phyloP scores from a whole-genome alignment of 192 early-diverging fungal genomes.

The Coemansia nantahalensis region DNA sequence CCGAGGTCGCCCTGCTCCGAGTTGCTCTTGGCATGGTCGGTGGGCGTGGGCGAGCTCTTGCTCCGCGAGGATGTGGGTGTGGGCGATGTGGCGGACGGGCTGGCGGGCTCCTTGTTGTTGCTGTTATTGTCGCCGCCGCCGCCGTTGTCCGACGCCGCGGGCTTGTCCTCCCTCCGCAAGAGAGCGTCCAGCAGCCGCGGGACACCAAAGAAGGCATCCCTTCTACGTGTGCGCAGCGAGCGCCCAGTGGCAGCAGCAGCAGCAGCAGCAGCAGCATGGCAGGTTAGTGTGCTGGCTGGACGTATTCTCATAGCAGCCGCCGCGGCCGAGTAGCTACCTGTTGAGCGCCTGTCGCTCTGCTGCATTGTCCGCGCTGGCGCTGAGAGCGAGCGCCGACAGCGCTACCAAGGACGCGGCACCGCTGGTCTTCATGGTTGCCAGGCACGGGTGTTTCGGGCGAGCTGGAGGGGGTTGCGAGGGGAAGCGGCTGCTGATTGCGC shows the following conservation, averaged over 20 bases:
- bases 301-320: too few relatives aligned
- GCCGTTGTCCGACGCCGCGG: not conserved
- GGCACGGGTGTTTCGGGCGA: too few relatives aligned
- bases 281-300: too few relatives aligned
- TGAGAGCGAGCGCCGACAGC: constrained; percentile 3
- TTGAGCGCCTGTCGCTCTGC: not conserved
- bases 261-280: too few relatives aligned
- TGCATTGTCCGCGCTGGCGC: not conserved
- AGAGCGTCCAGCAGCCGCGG: constrained; percentile 1
- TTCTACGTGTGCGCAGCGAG: not conserved
- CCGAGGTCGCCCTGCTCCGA: too few relatives aligned
- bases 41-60: not conserved
- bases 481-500: too few relatives aligned
- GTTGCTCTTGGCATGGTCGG: not conserved
- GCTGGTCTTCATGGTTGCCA: constrained; percentile 2
- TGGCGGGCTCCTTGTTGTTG: too few relatives aligned
- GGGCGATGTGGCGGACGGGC: not conserved
- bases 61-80: not conserved
- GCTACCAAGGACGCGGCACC: not conserved
- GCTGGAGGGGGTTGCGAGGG: too few relatives aligned
- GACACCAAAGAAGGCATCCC: constrained; percentile 9
- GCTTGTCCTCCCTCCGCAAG: constrained; percentile 6
- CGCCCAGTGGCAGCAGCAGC: constrained; percentile 1
- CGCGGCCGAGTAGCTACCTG: too few relatives aligned
- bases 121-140: not conserved